Base-by-base conservation (phyloP, 2,329 filamentous ascomycete species). In the Sarocladium strictum region DNA sequence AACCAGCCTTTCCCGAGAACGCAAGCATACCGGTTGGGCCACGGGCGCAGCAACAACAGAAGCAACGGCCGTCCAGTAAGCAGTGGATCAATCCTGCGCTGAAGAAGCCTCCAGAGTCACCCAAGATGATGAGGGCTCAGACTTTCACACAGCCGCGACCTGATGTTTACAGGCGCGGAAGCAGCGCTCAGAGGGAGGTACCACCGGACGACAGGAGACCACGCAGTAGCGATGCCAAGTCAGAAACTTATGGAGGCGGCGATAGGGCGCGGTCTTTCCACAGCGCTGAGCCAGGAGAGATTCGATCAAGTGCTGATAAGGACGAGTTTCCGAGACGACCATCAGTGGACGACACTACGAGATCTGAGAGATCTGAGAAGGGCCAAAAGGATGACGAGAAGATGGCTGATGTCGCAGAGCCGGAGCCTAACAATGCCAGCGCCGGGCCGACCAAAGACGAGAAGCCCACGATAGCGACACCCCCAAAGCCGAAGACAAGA, bases 61-160 rank as follows among this genome's bases (percentile, higher is more conserved):
- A 60, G 21, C 67, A 71, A 56, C 74, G 78, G 6, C 74, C 77
- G 15, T 79, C 78, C 0, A 82, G 79, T 62, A 82, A 81, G 60
- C 80, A 83, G 64, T 84, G 80, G 80, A 78, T 80, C 55, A 81
- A 81, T 52, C 77, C 79, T 3, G 75, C 73, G 26, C 60, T 78
- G 3, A 80, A 76, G 63, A 78, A 78, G 56, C 65, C 69, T 0
- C 75, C 78, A 1, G 77, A 79, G 17, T 81, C 78, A 2, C 79
- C 80, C 2, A 79, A 78, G 57, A 62, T 73, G 27, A 74, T 72
- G 60, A 70, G 78, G 55, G 75, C 77, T 1, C 76, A 77, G 57
- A 78, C 73, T 54, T 76, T 80, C 60, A 69, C 70, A 38, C 73
- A 74, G 29, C 69, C 71, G 19, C 64, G 75, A 66, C 60, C 71